These are phyloP conservation scores for Euptelea pleiosperma DNA, from an alignment of 164 flowering plant species.

Conservation along the genomic window DNA sequence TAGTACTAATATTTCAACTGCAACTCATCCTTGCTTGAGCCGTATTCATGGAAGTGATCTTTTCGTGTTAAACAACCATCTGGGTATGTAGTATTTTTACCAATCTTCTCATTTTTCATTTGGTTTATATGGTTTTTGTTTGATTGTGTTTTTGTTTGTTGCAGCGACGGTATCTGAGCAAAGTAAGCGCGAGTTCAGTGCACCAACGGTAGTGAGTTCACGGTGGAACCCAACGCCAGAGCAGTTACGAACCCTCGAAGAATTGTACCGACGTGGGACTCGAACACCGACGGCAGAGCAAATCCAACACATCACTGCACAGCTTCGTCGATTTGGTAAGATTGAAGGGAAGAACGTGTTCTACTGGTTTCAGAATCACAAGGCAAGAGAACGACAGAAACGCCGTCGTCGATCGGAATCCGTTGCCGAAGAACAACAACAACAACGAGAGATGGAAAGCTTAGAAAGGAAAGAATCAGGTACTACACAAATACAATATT, in stretches of 20 bases:
- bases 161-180: constrained; percentile 35
- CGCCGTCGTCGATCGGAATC: constrained; percentile 65
- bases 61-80: constrained; percentile 46
- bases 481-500: too few relatives aligned
- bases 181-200: constrained; percentile 40
- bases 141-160: background rate
- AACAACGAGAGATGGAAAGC: constrained; percentile 17
- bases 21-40: constrained; percentile 30
- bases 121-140: background rate
- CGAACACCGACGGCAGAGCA: constrained; percentile 81
- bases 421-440: constrained; percentile 8
- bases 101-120: background rate
- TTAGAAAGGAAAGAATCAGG: constrained; percentile 48
- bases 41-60: constrained; percentile 38
- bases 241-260: constrained; percentile 67
- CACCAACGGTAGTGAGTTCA: constrained; percentile 56
- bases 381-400: constrained; percentile 85
- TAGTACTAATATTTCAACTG: constrained; percentile 6
- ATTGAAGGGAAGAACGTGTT: constrained; percentile 93
- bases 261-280: constrained; percentile 66
- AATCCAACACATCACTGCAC: constrained; percentile 77
- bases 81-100: constrained; percentile 26
- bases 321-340: constrained; percentile 75
- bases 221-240: constrained; percentile 95
- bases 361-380: constrained; percentile 96